These are phyloP conservation scores for Tulasnella sp. DNA, from an alignment of 768 basidiomycete genomes.

Conservation along the genomic window DNA sequence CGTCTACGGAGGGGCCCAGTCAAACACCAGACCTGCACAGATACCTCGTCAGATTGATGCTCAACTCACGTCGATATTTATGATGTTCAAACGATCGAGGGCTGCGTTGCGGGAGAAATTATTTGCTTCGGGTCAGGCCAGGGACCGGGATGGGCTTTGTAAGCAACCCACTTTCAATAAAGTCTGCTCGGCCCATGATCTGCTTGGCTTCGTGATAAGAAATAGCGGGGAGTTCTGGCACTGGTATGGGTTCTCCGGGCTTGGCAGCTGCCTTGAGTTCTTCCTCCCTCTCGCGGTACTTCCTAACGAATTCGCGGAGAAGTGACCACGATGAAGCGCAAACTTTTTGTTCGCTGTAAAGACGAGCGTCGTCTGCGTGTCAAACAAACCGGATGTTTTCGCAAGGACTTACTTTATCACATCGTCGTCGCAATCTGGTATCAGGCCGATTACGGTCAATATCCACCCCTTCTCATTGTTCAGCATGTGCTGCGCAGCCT, in stretches of 20 bases:
- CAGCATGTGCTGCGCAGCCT: conserved; percentile 61
- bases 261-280: neutral
- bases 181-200: no score
- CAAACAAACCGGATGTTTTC: neutral
- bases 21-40: no score
- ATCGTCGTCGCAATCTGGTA: conserved; percentile 78
- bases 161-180: no score
- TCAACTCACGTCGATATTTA: no score
- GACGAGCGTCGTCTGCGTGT: neutral
- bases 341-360: neutral
- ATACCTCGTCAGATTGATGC: no score
- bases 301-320: neutral
- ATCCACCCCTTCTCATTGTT: conserved; percentile 76
- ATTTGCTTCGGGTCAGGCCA: no score
- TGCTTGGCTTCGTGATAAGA: no score
- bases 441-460: conserved; percentile 71
- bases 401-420: conserved; percentile 53
- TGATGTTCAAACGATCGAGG: no score
- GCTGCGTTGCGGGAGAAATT: no score
- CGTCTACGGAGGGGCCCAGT: no score
- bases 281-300: neutral
- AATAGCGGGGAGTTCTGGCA: no score
- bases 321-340: neutral
- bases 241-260: neutral
- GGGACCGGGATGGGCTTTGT: no score